A percentile compares a stretch with the other conserved stretches of the same genome.
Evolutionary conservation across 306 rosid species (phyloP).

Genomic region (Begonia peltatifolia): DNA sequence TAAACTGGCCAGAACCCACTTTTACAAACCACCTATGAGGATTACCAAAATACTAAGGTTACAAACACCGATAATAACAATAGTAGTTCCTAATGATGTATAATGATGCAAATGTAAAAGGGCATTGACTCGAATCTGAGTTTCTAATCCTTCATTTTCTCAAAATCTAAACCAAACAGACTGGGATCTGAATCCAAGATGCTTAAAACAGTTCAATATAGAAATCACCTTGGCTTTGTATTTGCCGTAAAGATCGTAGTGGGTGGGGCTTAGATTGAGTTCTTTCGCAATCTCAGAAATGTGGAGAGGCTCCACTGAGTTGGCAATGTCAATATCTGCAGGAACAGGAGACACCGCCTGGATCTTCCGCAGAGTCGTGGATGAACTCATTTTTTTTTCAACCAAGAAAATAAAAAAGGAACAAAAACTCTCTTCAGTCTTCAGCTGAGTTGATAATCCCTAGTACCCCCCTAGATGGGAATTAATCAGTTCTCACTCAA

Average conservation of each 20-base stretch:
- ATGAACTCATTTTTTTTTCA: constrained; percentile 33
- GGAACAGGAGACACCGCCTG: constrained; percentile 86
- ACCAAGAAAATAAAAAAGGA: too few relatives aligned
- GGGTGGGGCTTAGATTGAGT: constrained; percentile 55
- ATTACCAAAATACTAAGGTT: too few relatives aligned
- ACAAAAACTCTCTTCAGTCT: too few relatives aligned
- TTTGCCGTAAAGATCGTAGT: constrained; percentile 88
- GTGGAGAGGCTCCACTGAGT: constrained; percentile 70
- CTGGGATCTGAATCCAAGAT: background rate
- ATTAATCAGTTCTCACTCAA: too few relatives aligned
- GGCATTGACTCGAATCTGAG: background rate
- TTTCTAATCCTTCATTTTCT: background rate
- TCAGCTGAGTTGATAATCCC: too few relatives aligned
- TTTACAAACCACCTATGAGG: too few relatives aligned
- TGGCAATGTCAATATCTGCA: constrained; percentile 82
- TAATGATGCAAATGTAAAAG: too few relatives aligned
- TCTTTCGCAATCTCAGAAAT: constrained; percentile 62
- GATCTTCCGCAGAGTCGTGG: constrained; percentile 49
- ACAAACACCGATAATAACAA: too few relatives aligned
- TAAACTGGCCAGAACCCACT: too few relatives aligned
- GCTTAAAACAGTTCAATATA: background rate
- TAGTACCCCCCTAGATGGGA: too few relatives aligned
- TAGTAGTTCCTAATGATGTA: too few relatives aligned
- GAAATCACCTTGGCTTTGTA: constrained; percentile 69
- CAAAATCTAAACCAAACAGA: constrained; percentile 2